A percentile compares a stretch with the other conserved stretches of the same genome.
Conservation (phyloP, 352 stramenopile genomes). For the Phytophthora fragariae region DNA sequence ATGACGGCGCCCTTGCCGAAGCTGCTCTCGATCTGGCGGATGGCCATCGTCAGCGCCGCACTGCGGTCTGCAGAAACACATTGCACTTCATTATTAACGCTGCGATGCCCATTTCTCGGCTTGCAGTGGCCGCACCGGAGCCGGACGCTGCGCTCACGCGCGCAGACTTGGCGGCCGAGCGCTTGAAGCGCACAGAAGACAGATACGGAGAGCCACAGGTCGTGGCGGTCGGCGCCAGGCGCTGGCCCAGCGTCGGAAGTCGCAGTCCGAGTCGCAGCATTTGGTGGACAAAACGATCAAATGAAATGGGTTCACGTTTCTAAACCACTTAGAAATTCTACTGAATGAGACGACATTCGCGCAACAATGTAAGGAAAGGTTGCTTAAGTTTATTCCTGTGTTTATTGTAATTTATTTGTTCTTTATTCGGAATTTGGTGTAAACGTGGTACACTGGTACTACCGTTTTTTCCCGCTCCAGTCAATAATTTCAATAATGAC, state of each 20-base stretch:
- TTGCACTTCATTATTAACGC: neutral
- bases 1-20: conserved; percentile 98
- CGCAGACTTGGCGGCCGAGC: conserved; percentile 38
- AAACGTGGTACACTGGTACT: no score
- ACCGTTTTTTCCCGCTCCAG: no score
- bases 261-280: conserved; percentile 34
- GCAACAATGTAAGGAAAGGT: no score
- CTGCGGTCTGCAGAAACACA: conserved; percentile 60
- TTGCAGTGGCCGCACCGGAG: conserved; percentile 20
- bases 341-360: no score
- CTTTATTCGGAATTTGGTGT: no score
- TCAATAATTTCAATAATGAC: no score
- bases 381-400: no score
- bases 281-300: conserved; percentile 1
- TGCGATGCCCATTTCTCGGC: neutral
- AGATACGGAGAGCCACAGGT: conserved; percentile 16
- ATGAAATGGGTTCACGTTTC: conserved; percentile 16
- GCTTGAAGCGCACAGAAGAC: conserved; percentile 42
- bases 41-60: conserved; percentile 93
- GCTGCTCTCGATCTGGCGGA: conserved; percentile 95
- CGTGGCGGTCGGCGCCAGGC: conserved; percentile 6
- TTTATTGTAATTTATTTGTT: no score
- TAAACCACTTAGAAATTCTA: neutral
- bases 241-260: conserved; percentile 24
- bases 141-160: conserved; percentile 26